Conservation (phyloP, 176 grass and related monocot genomes). For the Olyra latifolia region DNA sequence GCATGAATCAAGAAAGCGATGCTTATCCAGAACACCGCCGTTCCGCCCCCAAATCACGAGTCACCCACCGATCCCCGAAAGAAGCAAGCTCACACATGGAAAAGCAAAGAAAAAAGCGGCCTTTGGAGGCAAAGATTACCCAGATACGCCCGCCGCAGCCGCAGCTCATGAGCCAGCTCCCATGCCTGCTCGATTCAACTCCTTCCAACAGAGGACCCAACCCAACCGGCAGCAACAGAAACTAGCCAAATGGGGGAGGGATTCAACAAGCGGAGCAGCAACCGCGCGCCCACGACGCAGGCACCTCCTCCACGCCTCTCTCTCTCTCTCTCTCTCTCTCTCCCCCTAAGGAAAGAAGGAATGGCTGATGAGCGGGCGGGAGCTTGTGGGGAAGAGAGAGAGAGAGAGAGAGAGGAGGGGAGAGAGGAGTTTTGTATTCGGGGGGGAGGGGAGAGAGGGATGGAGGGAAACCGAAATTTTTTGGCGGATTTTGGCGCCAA, state of each 20-base stretch:
- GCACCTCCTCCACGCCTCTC: not conserved
- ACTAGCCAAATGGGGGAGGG: not conserved
- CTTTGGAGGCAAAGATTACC: not conserved
- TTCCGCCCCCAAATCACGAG: not conserved
- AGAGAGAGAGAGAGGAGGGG: not conserved
- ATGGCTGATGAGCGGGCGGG: not conserved
- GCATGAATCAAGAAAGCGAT: not conserved
- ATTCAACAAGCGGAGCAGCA: not conserved
- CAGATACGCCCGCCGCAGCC: not conserved
- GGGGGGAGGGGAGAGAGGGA: not conserved
- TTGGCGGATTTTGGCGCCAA: slow-evolving; percentile 46
- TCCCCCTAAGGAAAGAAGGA: not conserved
- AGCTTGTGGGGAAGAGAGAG: not conserved
- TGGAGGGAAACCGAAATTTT: slow-evolving; percentile 49
- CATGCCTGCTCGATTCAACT: slow-evolving; percentile 11
- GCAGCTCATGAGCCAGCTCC: slow-evolving; percentile 21
- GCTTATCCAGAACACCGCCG: not conserved
- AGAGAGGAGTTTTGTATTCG: not conserved
- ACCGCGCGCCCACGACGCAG: not conserved
- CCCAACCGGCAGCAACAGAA: not conserved
- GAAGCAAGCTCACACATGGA: not conserved
- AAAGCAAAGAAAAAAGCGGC: not conserved
- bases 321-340: not conserved
- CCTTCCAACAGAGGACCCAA: not conserved
- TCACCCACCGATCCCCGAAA: not conserved